Evolutionary conservation across 2,329 filamentous ascomycete genomes (phyloP), one percentile per base, ranked within the genome.

Genomic region (Fusarium oxysporum): DNA sequence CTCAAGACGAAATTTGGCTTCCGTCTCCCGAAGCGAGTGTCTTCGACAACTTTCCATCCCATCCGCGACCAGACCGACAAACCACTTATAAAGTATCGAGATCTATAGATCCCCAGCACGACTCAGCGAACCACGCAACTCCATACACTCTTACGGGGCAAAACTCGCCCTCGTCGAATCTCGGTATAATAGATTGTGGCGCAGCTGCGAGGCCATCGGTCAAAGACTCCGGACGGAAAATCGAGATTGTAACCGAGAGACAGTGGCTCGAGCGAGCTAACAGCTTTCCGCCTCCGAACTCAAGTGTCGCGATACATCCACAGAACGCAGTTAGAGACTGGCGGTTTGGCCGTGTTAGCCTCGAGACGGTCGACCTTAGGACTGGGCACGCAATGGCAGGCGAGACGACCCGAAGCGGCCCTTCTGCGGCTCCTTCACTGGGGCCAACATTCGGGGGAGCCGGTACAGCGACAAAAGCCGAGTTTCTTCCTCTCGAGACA

Each of bases 401-500:
- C 11, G 78, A 82, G 33, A 78, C 70, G 50, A 83, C 71, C 79
- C 85, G 85, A 65, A 79, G 82, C 21, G 83, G 85, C 32, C 82
- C 85, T 76, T 85, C 77, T 80, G 89, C 82, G 79, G 89, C 81
- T 80, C 88, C 80, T 73, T 86, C 80, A 76, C 79, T 91, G 17
- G 89, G 88, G 0, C 89, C 88, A 0, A 87, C 83, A 32, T 84
- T 89, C 57, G 85, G 87, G 13, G 85, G 86, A 32, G 87, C 90
- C 10, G 93, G 93, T 10, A 89, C 92, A 56, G 92, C 93, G 66
- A 97, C 95, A 2, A 97, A 95, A 80, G 96, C 94, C 9, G 88
- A 89, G 71, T 97, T 92, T 79, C 84, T 93, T 25, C 91, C 93
- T 1, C 86, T 96, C 2, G 89, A 92, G 62, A 89, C 90, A 21